Conservation (phyloP, 139 green algal species). For the Chlamydomonas schloesseri region DNA sequence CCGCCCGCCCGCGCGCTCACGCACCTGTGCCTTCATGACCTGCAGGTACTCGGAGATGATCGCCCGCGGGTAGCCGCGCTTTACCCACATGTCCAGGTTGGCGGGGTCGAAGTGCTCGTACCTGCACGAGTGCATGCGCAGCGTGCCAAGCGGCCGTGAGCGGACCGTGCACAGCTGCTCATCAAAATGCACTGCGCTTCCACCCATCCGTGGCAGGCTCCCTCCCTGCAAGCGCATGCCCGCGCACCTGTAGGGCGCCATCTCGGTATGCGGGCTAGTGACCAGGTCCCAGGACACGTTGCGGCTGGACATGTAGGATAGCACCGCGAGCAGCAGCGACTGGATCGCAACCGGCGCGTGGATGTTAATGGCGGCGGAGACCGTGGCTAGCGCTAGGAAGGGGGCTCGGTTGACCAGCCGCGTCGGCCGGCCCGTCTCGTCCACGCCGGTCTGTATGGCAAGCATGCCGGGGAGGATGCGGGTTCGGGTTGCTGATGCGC, state of each 20-base stretch:
- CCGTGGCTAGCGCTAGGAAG: constrained; percentile 18
- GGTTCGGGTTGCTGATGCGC: too few species aligned
- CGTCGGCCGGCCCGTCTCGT: too few species aligned
- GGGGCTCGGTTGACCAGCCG: constrained; percentile 37
- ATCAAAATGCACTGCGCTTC: too few species aligned
- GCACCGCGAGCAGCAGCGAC: constrained; percentile 4
- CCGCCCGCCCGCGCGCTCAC: too few species aligned
- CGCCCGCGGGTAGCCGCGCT: background rate
- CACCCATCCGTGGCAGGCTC: too few species aligned
- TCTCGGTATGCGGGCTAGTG: background rate
- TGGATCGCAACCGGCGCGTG: background rate
- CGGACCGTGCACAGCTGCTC: too few species aligned
- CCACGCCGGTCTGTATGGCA: too few species aligned
- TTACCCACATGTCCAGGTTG: background rate
- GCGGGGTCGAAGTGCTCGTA: constrained; percentile 39
- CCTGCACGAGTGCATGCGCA: too few species aligned
- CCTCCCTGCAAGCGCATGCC: too few species aligned
- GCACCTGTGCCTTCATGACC: constrained; percentile 40
- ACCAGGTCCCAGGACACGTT: constrained; percentile 33
- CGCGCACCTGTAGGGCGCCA: constrained; percentile 31
- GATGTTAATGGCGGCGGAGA: constrained; percentile 1
- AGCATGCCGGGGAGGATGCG: too few species aligned
- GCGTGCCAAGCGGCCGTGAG: too few species aligned
- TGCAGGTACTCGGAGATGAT: constrained; percentile 20
- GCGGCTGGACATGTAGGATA: background rate